Base-by-base conservation (phyloP, 2,329 filamentous ascomycete genomes). In the Paecilomyces sp. region DNA sequence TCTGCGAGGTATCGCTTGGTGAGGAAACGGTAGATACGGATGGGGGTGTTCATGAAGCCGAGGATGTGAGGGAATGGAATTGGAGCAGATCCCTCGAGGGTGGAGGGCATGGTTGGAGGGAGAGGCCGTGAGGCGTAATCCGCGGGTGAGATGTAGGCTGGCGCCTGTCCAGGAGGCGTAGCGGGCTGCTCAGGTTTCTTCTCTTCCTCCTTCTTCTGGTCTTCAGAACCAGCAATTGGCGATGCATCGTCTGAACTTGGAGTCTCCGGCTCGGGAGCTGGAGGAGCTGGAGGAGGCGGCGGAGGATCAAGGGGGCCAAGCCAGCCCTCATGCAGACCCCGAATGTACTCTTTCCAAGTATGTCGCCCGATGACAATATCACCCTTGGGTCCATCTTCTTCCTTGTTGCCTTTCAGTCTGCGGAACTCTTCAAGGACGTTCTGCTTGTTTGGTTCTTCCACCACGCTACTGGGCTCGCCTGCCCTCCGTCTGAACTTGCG, bases 301-400 rank as follows among this genome's bases (percentile, higher is more conserved):
- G 74, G 71, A 60, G 73, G 73, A 53, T 88, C 85, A 52, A 96
- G 78, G 7, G 94, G 92, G 0, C 94, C 93, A 25, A 99, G 79
- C 93, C 94, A 99, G 59, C 94, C 94, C 76, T 99, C 94, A 72
- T 99, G 94, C 65, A 97, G 72, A 54, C 94, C 94, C 60, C 92
- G 84, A 25, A 97, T 80, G 73, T 97, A 99, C 76, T 99, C 94
- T 77, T 97, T 99, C 94, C 94, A 99, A 9, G 93, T 88, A 72
- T 97, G 90, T 59, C 93, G 82, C 12, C 94, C 94, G 67, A 99
- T 85, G 18, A 97, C 86, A 57, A 99, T 82, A 71, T 97, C 93
- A 53, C 94, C 94, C 63, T 84, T 83, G 24, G 88, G 80, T 9
- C 90, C 92, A 3, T 87, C 81, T 69, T 88, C 93, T 34, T 90